phyloP scores from a whole-genome alignment of 2,329 filamentous ascomycete species.

The Kalmusia sp. region DNA sequence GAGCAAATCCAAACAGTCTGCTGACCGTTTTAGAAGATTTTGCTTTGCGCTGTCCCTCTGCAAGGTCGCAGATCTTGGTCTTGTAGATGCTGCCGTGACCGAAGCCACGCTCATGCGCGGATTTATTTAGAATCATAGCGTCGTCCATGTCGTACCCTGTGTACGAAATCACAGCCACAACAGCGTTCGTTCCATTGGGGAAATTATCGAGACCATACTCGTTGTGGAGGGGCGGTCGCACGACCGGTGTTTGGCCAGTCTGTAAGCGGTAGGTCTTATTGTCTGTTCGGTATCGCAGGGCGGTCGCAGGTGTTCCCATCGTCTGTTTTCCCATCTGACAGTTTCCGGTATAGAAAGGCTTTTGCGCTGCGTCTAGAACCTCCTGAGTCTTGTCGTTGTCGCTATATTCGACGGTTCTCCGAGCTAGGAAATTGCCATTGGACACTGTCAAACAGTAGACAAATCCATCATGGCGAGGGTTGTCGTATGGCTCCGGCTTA shows the following conservation, averaged over 20 bases:
- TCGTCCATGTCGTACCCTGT: constrained; percentile 99
- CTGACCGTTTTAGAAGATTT: constrained; percentile 72
- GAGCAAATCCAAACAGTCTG: constrained; percentile 91
- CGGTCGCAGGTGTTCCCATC: constrained; percentile 94
- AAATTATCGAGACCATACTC: constrained; percentile 98
- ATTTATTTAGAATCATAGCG: constrained; percentile 99
- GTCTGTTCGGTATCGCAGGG: constrained; percentile 85
- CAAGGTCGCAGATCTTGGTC: constrained; percentile 87
- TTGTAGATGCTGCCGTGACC: constrained; percentile 98
- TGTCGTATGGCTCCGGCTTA: too few species aligned
- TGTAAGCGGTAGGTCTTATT: constrained; percentile 97
- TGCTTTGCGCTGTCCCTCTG: constrained; percentile 74
- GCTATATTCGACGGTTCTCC: too few species aligned
- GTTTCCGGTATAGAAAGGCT: too few species aligned
- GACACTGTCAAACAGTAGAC: too few species aligned
- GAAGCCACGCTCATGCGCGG: constrained; percentile 92
- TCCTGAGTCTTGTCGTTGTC: too few species aligned
- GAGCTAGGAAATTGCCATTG: too few species aligned
- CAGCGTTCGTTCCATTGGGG: constrained; percentile 92
- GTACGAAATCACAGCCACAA: constrained; percentile 98
- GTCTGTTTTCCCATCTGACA: constrained; percentile 91
- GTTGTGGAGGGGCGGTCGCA: constrained; percentile 90
- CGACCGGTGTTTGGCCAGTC: constrained; percentile 93
- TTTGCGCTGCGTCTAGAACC: too few species aligned
- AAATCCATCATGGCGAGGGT: too few species aligned